Percentiles rank a stretch among this genome's conserved stretches.
Evolutionary conservation across 768 basidiomycete species (phyloP).

Genomic region (Chalciporus piperatus): DNA sequence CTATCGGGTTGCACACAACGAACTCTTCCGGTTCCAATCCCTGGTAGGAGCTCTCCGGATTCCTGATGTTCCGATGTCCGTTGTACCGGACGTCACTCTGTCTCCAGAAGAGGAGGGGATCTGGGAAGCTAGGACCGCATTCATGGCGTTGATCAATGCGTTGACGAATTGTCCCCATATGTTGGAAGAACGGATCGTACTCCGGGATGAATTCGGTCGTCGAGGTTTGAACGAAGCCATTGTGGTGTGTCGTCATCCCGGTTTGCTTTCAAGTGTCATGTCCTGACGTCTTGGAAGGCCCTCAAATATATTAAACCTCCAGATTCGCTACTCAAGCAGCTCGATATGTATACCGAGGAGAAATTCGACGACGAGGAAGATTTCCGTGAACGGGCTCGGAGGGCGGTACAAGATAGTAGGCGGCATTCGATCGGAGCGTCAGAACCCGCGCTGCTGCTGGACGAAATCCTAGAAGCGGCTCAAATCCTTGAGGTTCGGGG

Average conservation of each 20-base stretch:
- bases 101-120: slow-evolving; percentile 60
- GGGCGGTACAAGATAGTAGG: slow-evolving; percentile 27
- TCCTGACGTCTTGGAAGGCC: slow-evolving; percentile 42
- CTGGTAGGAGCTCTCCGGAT: slow-evolving; percentile 63
- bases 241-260: slow-evolving; percentile 53
- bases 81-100: slow-evolving; percentile 30
- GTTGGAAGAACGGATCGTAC: slow-evolving; percentile 72
- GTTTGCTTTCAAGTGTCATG: not conserved
- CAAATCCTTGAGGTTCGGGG: slow-evolving; percentile 37
- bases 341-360: slow-evolving; percentile 82
- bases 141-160: slow-evolving; percentile 78
- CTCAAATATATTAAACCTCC: slow-evolving; percentile 75
- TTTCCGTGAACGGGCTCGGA: slow-evolving; percentile 62
- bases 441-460: slow-evolving; percentile 54
- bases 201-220: slow-evolving; percentile 81
- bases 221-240: slow-evolving; percentile 82
- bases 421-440: slow-evolving; percentile 29
- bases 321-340: slow-evolving; percentile 72
- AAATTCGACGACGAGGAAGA: slow-evolving; percentile 90
- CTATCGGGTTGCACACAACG: slow-evolving; percentile 65
- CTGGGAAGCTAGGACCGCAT: slow-evolving; percentile 80
- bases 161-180: slow-evolving; percentile 71
- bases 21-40: slow-evolving; percentile 77
- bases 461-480: slow-evolving; percentile 59
- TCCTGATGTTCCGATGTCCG: slow-evolving; percentile 42